Evolutionary conservation across 169 alveolate genomes (phyloP), one percentile per base, ranked within the genome.

Genomic region (Babesia ovata): DNA sequence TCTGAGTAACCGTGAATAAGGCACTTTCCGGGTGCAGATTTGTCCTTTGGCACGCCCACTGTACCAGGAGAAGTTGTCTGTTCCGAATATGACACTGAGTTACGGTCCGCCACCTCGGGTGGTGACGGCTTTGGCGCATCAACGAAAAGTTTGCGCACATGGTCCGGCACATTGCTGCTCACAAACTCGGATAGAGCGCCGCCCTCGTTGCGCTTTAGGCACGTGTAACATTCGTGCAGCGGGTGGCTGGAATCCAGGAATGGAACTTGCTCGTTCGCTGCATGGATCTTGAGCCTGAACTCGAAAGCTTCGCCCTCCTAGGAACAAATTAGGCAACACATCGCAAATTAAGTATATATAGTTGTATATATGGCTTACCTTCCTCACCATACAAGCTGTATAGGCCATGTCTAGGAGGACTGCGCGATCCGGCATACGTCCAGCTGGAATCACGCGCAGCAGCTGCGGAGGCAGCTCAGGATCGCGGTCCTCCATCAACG

Each of bases 271-370:
- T 76, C 36, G 54, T 36, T 12, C 22, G 53, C 61, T 2, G 69
- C 71, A 39, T 76, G 86, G 4, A 76, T 76, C 63, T 76, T 76
- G 42, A 76, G 70, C 26, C 78, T 65, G 69, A 76, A 76, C 70
- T 76, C 86, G 60, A 76, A 76, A 33, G 77, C 17, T 12, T 56
- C 73, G 1, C 86, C 86, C 39, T 76, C 86, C 86, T 76, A 22
- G 4, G 17, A 24, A 21, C 28, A 13, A 33, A 26, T 48, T 75
- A 16, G 33, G 19, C 4, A 12, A 24, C 52, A n/a, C 7, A 29
- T 16, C 11, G 17, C 24, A 10, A 13, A 12, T 14, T 22, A 0
- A 33, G 11, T 45, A 24, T 57, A 13, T 14, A 0, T 44, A 10
- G 17, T 9, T 11, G 33, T n/a, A 33, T 12, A 19, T 3, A 8